Percentiles rank a stretch among this genome's conserved stretches.
Evolutionary conservation across 768 basidiomycete species (phyloP).

Genomic region (Boletales sp.): DNA sequence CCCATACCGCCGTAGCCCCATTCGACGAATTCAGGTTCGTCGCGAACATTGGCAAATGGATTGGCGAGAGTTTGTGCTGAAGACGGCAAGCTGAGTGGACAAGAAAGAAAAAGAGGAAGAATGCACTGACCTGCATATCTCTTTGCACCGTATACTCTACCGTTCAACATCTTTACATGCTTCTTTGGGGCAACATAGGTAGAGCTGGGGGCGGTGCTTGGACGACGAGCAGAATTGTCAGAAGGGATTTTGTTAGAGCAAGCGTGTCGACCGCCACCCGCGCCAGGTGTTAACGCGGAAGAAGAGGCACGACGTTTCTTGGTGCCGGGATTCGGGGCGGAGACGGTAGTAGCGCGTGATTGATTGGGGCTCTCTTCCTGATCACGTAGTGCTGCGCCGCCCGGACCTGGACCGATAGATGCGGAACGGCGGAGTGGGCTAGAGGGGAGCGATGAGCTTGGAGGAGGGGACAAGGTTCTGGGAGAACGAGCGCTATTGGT

Average conservation of each 20-base stretch:
- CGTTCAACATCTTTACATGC: conserved; percentile 74
- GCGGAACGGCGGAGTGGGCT: conserved; percentile 18
- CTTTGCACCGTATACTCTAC: conserved; percentile 71
- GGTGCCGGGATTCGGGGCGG: background rate
- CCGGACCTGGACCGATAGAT: conserved; percentile 15
- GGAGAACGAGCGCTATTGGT: background rate
- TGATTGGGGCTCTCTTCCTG: conserved; percentile 2
- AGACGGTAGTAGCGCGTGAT: background rate
- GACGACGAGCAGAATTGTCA: background rate
- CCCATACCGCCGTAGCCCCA: conserved; percentile 93
- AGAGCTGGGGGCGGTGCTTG: conserved; percentile 12
- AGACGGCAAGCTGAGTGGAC: background rate
- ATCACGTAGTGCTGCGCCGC: background rate
- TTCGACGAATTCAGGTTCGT: conserved; percentile 82
- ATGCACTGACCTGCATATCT: conserved; percentile 22
- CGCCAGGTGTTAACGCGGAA: conserved; percentile 17
- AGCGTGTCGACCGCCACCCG: conserved; percentile 30
- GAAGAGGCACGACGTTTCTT: conserved; percentile 24
- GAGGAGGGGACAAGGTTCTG: conserved; percentile 16
- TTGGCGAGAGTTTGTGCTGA: conserved; percentile 40
- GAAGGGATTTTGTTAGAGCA: conserved; percentile 6
- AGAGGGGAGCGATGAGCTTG: background rate
- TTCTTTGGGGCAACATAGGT: conserved; percentile 10
- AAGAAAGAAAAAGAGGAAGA: background rate
- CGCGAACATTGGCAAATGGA: conserved; percentile 60